Evolutionary conservation across 192 early-diverging fungal genomes (phyloP), one percentile per base, ranked within the genome.

Genomic region (Nowakowskiella sp.): DNA sequence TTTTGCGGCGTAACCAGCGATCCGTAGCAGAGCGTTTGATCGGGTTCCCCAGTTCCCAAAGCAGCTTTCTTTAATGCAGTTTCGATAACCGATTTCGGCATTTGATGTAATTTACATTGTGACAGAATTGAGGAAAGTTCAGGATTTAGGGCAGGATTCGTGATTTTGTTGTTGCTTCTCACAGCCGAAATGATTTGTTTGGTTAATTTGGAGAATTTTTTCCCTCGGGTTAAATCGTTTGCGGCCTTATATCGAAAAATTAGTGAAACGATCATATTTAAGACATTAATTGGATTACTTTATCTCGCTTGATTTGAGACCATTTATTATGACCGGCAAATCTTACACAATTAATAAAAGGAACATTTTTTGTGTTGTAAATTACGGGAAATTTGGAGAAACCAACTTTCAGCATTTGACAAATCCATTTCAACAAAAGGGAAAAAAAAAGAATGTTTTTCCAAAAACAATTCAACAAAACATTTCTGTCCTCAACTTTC

Each of bases 41-140:
- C n/a, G n/a, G n/a, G n/a, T n/a, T 25, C 24, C 0, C 43, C 24
- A 25, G 39, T 29, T n/a, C n/a, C n/a, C n/a, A n/a, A n/a, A n/a
- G n/a, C n/a, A 30, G 73, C 83, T 59, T 77, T 81, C 50, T 80
- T 85, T 10, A 90, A 63, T 7, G 88, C 82, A 28, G 61, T 71
- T 47, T 88, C 85, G 25, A 88, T 58, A 50, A 64, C 88, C 46
- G 77, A 76, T 52, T 83, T 88, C 4, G 88, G 81, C 78, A 90
- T 70, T 49, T 79, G 81, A 5, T 58, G 60, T 1, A 51, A 0
- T 49, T 21, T 0, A 51, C 27, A 45, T 10, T 19, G 19, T 19
- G 51, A 22, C 16, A 31, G 27, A 26, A 21, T 19, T 10, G 21
- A 22, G 26, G 69, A 59, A 6, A 89, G 62, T n/a, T 74, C 67